phyloP scores from a whole-genome alignment of 73 alveolate genomes.

The Tetrahymena elliotti region DNA sequence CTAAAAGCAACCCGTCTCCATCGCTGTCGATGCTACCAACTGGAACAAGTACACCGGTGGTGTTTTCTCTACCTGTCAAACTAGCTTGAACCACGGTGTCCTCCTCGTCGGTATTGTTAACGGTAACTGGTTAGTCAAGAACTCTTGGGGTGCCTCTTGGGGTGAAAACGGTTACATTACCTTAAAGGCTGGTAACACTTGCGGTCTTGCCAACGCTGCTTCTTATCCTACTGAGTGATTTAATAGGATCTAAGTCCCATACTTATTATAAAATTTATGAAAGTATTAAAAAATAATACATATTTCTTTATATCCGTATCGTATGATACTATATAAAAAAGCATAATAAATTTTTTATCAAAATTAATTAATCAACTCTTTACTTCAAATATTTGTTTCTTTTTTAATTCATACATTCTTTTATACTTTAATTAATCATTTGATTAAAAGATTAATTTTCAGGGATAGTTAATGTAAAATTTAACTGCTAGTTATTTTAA shows the following conservation, averaged over 20 bases:
- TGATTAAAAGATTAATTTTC: too few relatives aligned
- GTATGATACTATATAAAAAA: neutral
- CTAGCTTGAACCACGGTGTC: conserved; percentile 37
- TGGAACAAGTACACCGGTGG: neutral
- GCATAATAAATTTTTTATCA: neutral
- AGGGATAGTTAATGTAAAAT: too few relatives aligned
- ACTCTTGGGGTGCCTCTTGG: conserved; percentile 56
- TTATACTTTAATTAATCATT: neutral
- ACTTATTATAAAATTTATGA: neutral
- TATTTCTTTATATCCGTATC: neutral
- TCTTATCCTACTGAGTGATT: neutral
- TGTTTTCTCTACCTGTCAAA: neutral
- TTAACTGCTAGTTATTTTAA: too few relatives aligned
- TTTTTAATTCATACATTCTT: neutral
- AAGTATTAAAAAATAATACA: neutral
- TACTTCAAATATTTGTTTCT: neutral
- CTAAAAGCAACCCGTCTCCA: conserved; percentile 43
- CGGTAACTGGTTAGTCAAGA: conserved; percentile 31
- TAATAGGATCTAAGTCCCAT: neutral
- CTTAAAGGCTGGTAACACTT: conserved; percentile 38
- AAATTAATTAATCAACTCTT: neutral
- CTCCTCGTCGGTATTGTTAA: conserved; percentile 48
- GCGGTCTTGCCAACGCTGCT: conserved; percentile 9
- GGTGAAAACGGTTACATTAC: conserved; percentile 49
- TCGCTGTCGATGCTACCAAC: conserved; percentile 29